These are phyloP conservation scores for Populus pruinosa DNA, from an alignment of 345 rosid species.

Conservation along the genomic window DNA sequence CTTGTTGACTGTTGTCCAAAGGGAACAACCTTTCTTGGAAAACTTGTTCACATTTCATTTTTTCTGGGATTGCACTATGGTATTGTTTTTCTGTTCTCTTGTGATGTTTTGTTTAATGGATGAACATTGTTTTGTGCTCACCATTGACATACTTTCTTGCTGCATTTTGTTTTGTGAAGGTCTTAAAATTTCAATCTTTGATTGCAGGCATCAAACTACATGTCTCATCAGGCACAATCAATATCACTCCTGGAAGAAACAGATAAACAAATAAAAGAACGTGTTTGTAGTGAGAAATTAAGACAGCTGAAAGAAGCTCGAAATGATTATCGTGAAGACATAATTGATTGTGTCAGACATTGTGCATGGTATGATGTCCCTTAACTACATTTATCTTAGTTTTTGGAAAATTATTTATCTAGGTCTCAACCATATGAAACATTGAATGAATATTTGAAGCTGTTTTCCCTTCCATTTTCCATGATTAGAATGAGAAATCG, in stretches of 20 bases:
- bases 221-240: slow-evolving; percentile 84
- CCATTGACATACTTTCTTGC: not conserved
- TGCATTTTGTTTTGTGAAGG: not conserved
- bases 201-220: slow-evolving; percentile 78
- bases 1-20: not conserved
- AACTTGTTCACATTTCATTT: not conserved
- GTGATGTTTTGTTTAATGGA: not conserved
- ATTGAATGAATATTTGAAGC: not conserved
- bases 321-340: slow-evolving; percentile 76
- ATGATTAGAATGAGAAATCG: not conserved
- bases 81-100: not conserved
- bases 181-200: not conserved
- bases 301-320: slow-evolving; percentile 91
- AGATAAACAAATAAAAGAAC: slow-evolving; percentile 84
- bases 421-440: not conserved
- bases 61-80: not conserved
- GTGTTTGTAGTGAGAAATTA: slow-evolving; percentile 57
- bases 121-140: not conserved
- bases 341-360: slow-evolving; percentile 80
- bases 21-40: not conserved
- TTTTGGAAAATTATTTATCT: slow-evolving; percentile 8
- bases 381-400: slow-evolving; percentile 2
- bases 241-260: slow-evolving; percentile 87
- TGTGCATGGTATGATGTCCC: slow-evolving; percentile 66
- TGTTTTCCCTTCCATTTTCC: not conserved